Conservation (phyloP, 2,329 filamentous ascomycete species). For the Penicillium italicum region DNA sequence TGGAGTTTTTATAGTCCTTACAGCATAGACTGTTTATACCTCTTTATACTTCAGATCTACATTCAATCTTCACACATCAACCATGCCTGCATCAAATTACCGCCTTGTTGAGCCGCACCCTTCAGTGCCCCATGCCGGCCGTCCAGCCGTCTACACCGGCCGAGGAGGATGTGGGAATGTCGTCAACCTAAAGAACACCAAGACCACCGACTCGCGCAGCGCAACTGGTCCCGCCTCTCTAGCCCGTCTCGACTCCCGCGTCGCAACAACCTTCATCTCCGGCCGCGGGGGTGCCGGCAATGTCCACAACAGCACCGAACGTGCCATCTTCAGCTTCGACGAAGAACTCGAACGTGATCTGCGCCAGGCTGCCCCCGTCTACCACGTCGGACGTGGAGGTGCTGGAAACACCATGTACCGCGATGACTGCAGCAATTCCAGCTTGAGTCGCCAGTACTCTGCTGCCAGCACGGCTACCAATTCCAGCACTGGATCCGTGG, state of each 20-base stretch:
- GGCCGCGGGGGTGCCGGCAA: constrained; percentile 58
- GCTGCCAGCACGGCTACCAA: constrained; percentile 35
- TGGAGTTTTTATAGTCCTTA: constrained; percentile 6
- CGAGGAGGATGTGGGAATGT: constrained; percentile 59
- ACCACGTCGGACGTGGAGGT: constrained; percentile 61
- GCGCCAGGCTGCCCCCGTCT: constrained; percentile 56
- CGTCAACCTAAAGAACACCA: constrained; percentile 51
- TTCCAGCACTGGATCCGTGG: constrained; percentile 36
- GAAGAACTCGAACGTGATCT: constrained; percentile 60
- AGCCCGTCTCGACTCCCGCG: constrained; percentile 47
- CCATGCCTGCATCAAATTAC: constrained; percentile 45
- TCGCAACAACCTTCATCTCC: constrained; percentile 40
- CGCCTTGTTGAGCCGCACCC: constrained; percentile 61
- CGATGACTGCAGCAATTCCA: constrained; percentile 25
- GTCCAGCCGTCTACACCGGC: constrained; percentile 51
- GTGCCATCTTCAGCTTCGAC: constrained; percentile 64
- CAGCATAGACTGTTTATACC: constrained; percentile 1
- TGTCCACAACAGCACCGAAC: constrained; percentile 51
- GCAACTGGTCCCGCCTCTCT: constrained; percentile 49
- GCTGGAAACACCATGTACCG: constrained; percentile 51
- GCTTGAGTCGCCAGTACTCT: constrained; percentile 38
- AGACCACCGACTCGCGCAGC: constrained; percentile 47
- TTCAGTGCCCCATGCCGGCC: constrained; percentile 48
- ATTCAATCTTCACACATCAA: constrained; percentile 11
- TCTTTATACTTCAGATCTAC: constrained; percentile 11